Evolutionary conservation across 768 basidiomycete species (phyloP), one percentile per base, ranked within the genome.

Genomic region (Mycena olivaceomarginata): DNA sequence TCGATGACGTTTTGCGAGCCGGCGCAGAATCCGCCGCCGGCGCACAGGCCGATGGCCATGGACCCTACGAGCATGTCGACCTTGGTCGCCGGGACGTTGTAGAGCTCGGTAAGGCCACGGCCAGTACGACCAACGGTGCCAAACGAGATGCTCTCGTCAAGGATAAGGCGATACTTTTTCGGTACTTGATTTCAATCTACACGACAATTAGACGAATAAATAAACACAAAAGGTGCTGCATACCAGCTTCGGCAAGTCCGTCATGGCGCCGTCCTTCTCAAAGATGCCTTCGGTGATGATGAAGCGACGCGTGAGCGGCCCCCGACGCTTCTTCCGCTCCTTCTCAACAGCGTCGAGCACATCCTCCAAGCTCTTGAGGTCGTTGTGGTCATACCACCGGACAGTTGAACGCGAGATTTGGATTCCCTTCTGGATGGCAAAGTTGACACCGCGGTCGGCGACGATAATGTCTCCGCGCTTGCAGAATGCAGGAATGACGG

Each of bases 251-350:
- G 98, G 98, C 46, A 99, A 85, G 85, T 99, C 97, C 67, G 94
- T 90, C 92, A 99, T 97, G 74, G 91, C 92, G 13, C 98, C 98
- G 81, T 99, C 97, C 82, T 94, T 95, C 85, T 99, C 97, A 82
- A 98, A 99, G 60, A 99, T 94, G 53, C 98, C 98, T 83, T 99
- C 98, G 0, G 98, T 97, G 67, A 99, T 92, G 82, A 99, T 99
- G 84, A 99, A 99, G 40, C 96, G 90, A 74, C 98, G 90, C 1
- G 97, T 98, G 81, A 99, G 87, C 1, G 95, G 95, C 2, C 89
- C 90, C 60, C 92, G 91, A 70, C 95, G 93, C 87, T 97, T 96
- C 86, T 94, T 94, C 77, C 95, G 88, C 81, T 99, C 98, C 88
- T 96, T 98, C 80, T 96, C 96, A 4, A 98, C 90, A 72, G 89